These are phyloP conservation scores for Glycine tomentella DNA, from an alignment of 306 rosid genomes.

Conservation along the genomic window DNA sequence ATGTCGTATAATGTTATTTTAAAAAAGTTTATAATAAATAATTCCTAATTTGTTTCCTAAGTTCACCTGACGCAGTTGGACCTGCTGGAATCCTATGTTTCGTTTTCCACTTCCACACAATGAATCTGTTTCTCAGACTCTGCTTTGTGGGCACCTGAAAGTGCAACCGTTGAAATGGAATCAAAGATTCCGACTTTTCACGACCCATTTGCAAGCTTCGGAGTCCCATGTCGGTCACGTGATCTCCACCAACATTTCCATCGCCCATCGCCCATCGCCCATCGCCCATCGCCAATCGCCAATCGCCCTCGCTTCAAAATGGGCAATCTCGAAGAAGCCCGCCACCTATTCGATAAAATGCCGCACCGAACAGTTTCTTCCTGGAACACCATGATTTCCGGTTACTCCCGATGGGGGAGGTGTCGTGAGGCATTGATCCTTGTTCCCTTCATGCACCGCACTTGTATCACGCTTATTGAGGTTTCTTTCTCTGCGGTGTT, in stretches of 20 bases:
- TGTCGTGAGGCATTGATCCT: slow-evolving; percentile 61
- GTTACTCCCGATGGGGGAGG: slow-evolving; percentile 66
- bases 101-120: slow-evolving; percentile 26
- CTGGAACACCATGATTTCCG: slow-evolving; percentile 81
- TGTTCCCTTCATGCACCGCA: slow-evolving; percentile 64
- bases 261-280: slow-evolving; percentile 43
- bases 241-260: slow-evolving; percentile 61
- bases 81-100: background rate
- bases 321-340: slow-evolving; percentile 66
- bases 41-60: too few species aligned
- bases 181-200: slow-evolving; percentile 42
- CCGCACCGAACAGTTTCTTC: slow-evolving; percentile 67
- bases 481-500: slow-evolving; percentile 62
- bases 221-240: slow-evolving; percentile 34
- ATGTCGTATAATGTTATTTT: too few species aligned
- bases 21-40: too few species aligned
- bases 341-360: slow-evolving; percentile 73
- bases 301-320: slow-evolving; percentile 38
- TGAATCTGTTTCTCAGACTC: slow-evolving; percentile 28
- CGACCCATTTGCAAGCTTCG: slow-evolving; percentile 50
- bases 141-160: slow-evolving; percentile 51
- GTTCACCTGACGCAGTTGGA: background rate
- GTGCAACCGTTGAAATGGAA: slow-evolving; percentile 48
- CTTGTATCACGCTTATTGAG: slow-evolving; percentile 57
- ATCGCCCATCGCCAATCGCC: too few species aligned